Base-by-base conservation (phyloP, 1,284 basidiomycete genomes). In the Boletus sp. region DNA sequence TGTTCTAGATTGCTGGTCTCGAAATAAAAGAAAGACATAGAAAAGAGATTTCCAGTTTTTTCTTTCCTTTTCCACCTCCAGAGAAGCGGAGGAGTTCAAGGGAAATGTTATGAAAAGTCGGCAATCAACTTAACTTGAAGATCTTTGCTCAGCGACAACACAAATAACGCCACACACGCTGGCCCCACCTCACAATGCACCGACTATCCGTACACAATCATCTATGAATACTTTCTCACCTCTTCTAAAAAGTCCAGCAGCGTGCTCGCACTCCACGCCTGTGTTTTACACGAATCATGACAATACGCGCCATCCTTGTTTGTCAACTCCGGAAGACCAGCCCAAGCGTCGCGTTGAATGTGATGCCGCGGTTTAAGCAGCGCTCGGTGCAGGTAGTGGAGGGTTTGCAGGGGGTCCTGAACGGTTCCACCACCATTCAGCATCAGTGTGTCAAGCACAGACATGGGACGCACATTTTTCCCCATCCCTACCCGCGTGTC, bases 201-300 rank as follows among this genome's bases (percentile, higher is more conserved):
- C 20, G 25, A 26, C 6, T n/a, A n/a, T n/a, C 25, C 37, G 32
- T 57, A 58, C 32, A 41, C 4, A 12, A 20, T 20, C 29, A 19
- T 29, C 42, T 56, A 56, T 14, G 46, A 52, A 47, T 52, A 52
- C 43, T 85, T 47, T 23, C 42, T 81, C 50, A 88, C 88, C 45
- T 78, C 79, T 57, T 92, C 81, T 44, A 94, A 69, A 65, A 93
- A 88, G 70, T 94, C 92, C 23, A 95, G 74, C 57, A 94, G 67
- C 19, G 90, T 93, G 66, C 89, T 91, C 30, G 88, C 80, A 63
- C 87, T 91, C 93, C 93, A 95, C 5, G 93, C 94, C 66, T 97
- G 94, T 27, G 93, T 93, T 46, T 78, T 75, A 65, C 94, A 96
- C 46, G 91, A 92, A 68, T 97, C 93, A 49, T 68, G 69, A 66